Base-by-base conservation (phyloP, 176 grass and related monocot genomes). In the Metroxylon sagu region DNA sequence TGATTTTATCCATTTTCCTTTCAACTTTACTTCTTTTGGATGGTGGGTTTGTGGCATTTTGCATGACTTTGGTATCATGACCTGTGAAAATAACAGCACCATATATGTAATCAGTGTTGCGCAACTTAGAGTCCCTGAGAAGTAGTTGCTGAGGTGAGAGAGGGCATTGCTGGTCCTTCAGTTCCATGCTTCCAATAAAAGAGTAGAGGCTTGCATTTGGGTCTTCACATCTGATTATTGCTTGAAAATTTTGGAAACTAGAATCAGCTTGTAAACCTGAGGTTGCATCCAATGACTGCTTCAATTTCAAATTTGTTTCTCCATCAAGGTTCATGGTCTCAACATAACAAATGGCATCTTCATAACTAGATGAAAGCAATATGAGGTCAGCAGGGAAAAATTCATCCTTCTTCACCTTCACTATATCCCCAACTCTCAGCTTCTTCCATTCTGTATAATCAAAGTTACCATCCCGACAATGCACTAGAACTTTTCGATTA, bases 261-360 rank as follows among this genome's bases (percentile, higher is more conserved):
- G 29, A 53, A 8, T 88, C 86, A 14, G 79, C 76, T 29, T 76
- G 75, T 4, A 87, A 43, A 29, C 1, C 16, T 19, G 86, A 85
- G 14, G 92, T 90, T 4, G 26, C 26, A 2, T 90, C 62, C 0
- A 90, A 62, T 4, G 92, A 68, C 28, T 96, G 92, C 72, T 90
- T 96, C 15, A 89, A 71, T 79, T 96, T 96, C 65, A 96, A 82
- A 64, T 96, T 96, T 51, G 92, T 96, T 71, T 96, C 92, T 1
- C 92, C 92, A 30, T 96, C 92, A 18, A 96, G 83, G 71, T 96
- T 96, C 87, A 88, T 96, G 0, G 92, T 96, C 80, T 96, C 92
- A 1, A 96, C 92, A 50, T 96, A 96, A 75, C 87, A 96, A 51
- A 90, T 69, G 26, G 78, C 80, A 53, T 96, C 92, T 1, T 87